These are phyloP conservation scores for Aspergillus felis DNA, from an alignment of 2,329 filamentous ascomycete species.

Conservation along the genomic window DNA sequence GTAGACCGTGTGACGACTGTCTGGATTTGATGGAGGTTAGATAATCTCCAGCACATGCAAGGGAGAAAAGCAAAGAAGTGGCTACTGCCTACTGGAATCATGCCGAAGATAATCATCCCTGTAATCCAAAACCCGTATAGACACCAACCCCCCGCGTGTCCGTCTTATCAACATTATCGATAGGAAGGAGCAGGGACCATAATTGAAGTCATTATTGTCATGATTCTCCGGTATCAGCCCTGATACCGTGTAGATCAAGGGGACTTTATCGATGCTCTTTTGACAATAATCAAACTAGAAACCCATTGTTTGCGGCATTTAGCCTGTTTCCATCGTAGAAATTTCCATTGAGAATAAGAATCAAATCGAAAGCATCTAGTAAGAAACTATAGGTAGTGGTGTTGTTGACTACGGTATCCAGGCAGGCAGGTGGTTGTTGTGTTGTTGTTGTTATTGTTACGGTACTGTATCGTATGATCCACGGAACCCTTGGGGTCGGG, in stretches of 20 bases:
- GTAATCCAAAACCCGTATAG: not conserved
- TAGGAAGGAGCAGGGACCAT: constrained; percentile 2
- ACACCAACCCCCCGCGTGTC: constrained; percentile 11
- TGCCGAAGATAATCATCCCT: not conserved
- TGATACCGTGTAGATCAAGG: not conserved
- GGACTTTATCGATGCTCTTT: not conserved
- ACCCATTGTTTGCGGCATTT: not conserved
- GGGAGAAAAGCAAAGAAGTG: constrained; percentile 10
- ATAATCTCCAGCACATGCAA: constrained; percentile 16
- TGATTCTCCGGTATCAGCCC: not conserved
- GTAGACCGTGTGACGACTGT: not conserved
- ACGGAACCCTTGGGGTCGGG: not conserved
- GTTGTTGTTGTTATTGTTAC: not conserved
- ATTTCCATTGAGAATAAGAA: not conserved
- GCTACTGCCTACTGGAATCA: not conserved
- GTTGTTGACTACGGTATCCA: not conserved
- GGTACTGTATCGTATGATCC: constrained; percentile 13
- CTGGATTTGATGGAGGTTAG: not conserved
- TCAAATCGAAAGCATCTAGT: not conserved
- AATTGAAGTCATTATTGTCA: not conserved
- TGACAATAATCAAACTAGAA: not conserved
- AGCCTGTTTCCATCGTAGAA: not conserved
- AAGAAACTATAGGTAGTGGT: no score
- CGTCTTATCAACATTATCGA: constrained; percentile 18
- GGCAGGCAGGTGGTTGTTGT: not conserved